phyloP scores from a whole-genome alignment of 1,284 basidiomycete species.

The Chiua sp. region DNA sequence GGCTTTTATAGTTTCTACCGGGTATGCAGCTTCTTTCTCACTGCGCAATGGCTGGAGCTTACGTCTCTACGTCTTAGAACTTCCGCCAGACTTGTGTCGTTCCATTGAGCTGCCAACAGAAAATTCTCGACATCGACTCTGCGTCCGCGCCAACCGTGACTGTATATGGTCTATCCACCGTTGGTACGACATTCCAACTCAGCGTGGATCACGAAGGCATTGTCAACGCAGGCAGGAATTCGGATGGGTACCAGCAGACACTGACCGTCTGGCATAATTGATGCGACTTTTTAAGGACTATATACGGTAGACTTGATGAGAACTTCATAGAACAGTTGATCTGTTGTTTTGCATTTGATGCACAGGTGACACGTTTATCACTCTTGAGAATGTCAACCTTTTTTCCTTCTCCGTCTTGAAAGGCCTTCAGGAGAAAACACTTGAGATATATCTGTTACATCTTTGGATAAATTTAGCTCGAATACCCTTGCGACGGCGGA shows the following conservation, averaged over 20 bases:
- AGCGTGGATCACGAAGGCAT: constrained; percentile 12
- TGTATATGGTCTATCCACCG: constrained; percentile 67
- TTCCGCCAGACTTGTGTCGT: constrained; percentile 56
- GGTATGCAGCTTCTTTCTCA: constrained; percentile 32
- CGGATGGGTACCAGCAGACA: constrained; percentile 19
- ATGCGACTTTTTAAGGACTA: background rate
- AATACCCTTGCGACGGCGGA: too few species aligned
- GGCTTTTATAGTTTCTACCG: constrained; percentile 72
- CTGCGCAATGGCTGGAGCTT: too few species aligned
- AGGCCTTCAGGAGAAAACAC: too few species aligned
- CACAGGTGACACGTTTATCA: too few species aligned
- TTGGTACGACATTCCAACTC: constrained; percentile 38
- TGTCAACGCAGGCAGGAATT: constrained; percentile 1
- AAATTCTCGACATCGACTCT: constrained; percentile 64
- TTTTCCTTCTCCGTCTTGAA: too few species aligned
- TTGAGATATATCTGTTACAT: too few species aligned
- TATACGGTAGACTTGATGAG: too few species aligned
- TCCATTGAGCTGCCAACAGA: constrained; percentile 58
- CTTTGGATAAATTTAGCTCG: too few species aligned
- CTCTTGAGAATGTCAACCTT: too few species aligned
- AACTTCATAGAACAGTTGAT: too few species aligned
- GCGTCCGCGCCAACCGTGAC: constrained; percentile 47
- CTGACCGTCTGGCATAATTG: constrained; percentile 11
- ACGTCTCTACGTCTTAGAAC: constrained; percentile 41
- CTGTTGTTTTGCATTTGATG: too few species aligned